A percentile compares a stretch with the other conserved stretches of the same genome.
Conservation (phyloP, 345 rosid genomes). For the Syzygium aqueum region DNA sequence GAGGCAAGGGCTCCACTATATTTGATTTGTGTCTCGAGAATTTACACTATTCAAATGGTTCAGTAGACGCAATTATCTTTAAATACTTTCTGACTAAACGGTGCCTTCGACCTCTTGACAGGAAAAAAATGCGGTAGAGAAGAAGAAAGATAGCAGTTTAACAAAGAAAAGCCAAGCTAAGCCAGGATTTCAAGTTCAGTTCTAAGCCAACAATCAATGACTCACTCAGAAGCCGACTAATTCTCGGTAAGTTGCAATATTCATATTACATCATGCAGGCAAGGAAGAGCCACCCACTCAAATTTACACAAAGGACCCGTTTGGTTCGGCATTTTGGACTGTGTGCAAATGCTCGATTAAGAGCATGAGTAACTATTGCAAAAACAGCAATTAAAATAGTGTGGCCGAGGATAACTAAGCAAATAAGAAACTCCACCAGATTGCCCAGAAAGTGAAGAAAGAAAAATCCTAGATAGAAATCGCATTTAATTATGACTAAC, state of each 20-base stretch:
- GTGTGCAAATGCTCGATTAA: not conserved
- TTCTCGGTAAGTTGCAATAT: not conserved
- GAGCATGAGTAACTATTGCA: not conserved
- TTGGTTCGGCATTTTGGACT: not conserved
- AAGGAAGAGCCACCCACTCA: not conserved
- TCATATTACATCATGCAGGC: not conserved
- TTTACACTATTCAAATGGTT: not conserved
- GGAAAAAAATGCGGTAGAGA: not conserved
- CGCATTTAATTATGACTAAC: not conserved
- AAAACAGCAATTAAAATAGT: not conserved
- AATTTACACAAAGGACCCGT: not conserved
- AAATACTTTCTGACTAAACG: not conserved
- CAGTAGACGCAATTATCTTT: not conserved
- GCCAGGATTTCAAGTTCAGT: not conserved
- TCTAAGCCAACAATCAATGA: not conserved
- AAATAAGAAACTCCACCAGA: not conserved
- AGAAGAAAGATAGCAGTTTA: not conserved
- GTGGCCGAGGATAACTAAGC: not conserved
- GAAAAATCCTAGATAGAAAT: not conserved
- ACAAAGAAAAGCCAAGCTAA: not conserved
- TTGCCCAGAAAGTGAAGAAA: not conserved
- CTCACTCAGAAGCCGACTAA: not conserved
- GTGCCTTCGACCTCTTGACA: not conserved
- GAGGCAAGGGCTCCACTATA: not conserved
- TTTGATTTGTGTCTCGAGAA: not conserved